A percentile compares a stretch with the other conserved stretches of the same genome.
These are phyloP conservation scores for Podospora conica DNA, from an alignment of 495 filamentous ascomycete species.

Conservation along the genomic window DNA sequence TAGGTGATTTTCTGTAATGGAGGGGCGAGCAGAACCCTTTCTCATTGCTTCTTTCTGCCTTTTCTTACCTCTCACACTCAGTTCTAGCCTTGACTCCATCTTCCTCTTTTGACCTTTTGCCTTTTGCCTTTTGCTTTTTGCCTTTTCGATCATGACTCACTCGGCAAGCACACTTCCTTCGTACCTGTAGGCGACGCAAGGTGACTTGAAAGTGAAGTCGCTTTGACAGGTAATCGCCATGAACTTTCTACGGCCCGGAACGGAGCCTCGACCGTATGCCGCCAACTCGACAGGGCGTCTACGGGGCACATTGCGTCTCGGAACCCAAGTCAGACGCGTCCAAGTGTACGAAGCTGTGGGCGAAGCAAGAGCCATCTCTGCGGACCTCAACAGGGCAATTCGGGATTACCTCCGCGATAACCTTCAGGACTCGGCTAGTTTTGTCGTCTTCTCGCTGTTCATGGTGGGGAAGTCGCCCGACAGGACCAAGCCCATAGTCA, in stretches of 20 bases:
- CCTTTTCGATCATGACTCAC: too few species aligned
- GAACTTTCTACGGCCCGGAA: background rate
- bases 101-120: too few species aligned
- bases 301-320: background rate
- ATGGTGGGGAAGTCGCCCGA: constrained; percentile 12
- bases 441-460: constrained; percentile 9
- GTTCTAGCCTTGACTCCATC: too few species aligned
- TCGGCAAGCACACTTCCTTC: too few species aligned
- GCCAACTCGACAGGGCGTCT: constrained; percentile 7
- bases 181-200: background rate
- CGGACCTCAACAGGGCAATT: background rate
- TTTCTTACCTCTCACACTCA: too few species aligned
- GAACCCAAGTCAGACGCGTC: background rate
- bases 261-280: constrained; percentile 5
- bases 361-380: background rate
- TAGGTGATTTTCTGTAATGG: too few species aligned
- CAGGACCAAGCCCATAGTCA: constrained; percentile 8
- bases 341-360: constrained; percentile 10
- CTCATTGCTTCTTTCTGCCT: too few species aligned
- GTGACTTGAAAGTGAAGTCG: background rate
- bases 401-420: constrained; percentile 6
- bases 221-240: background rate
- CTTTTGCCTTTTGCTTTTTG: too few species aligned
- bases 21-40: too few species aligned
- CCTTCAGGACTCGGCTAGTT: background rate